Base-by-base conservation (phyloP, 2,329 filamentous ascomycete species). In the Leptographium wingfieldii region DNA sequence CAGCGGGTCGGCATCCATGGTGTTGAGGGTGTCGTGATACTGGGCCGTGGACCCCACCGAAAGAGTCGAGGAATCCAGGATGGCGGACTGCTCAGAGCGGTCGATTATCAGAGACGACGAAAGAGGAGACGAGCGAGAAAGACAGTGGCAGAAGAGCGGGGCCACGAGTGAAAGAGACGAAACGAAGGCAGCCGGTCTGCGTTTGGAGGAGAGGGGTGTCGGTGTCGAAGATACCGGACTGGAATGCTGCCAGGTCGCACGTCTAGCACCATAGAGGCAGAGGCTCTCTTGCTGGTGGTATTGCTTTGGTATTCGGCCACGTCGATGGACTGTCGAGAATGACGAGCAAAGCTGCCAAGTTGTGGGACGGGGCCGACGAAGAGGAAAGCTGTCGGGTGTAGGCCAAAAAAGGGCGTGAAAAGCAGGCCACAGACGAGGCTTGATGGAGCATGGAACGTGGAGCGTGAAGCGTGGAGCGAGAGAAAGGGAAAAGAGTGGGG, bases 51-150 rank as follows among this genome's bases (percentile, higher is more conserved):
- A 79, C 73, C 77, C 77, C 67, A 72, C 72, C 55, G 74, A 73
- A 40, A 78, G 67, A 22, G 72, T 76, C 62, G 77, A 77, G 63
- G 76, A 76, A 78, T 83, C 80, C 79, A 82, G 76, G 49, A 58
- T 66, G 63, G 38, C 25, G 25, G 35, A 16, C 12, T 25, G 16
- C 16, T 22, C 19, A 9, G 53, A 22, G 53, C n/a, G 5, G n/a
- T 22, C n/a, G 19, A 14, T 12, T 3, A 10, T 6, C 12, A 38
- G 19, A 33, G 35, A 25, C 14, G 35, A 14, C 14, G 35, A 22
- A 56, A 9, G 38, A 29, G 54, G 33, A 38, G 54, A 46, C 38
- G 35, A 10, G 27, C 52, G 16, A n/a, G 29, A 31, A 31, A 35
- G 4, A 31, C 49, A 9, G 29, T 7, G 27, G 6, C 25, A 31